These are phyloP conservation scores for Rickenella mellea DNA, from an alignment of 768 basidiomycete species.

Conservation along the genomic window DNA sequence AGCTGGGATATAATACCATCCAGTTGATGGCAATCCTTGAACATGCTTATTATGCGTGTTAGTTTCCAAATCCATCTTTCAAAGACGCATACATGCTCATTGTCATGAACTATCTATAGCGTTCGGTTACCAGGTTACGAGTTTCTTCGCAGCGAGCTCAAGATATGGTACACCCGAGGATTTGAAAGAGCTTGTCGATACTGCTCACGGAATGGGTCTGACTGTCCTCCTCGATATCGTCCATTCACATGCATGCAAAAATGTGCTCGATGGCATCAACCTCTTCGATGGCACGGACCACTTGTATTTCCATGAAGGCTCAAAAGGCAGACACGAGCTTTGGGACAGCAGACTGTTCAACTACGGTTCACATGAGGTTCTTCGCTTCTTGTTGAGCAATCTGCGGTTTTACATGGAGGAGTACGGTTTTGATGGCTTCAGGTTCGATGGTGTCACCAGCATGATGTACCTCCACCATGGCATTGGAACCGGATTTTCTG, in stretches of 20 bases:
- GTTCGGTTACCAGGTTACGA: conserved; percentile 97
- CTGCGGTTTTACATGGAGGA: conserved; percentile 93
- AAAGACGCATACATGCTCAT: conserved; percentile 1
- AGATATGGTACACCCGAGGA: conserved; percentile 96
- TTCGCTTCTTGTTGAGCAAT: conserved; percentile 92
- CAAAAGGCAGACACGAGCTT: conserved; percentile 84
- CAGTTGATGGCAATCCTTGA: conserved; percentile 99
- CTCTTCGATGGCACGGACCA: conserved; percentile 97
- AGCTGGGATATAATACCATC: conserved; percentile 91
- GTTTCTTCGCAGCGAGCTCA: conserved; percentile 93
- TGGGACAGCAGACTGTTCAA: conserved; percentile 99
- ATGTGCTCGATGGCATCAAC: conserved; percentile 91
- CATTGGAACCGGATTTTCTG: conserved; percentile 95
- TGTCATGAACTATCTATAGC: conserved; percentile 36
- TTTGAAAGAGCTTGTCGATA: conserved; percentile 89
- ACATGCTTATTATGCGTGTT: conserved; percentile 96
- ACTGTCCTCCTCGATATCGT: conserved; percentile 94
- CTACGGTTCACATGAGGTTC: conserved; percentile 88
- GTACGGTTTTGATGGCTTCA: conserved; percentile 93
- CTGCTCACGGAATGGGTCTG: conserved; percentile 87
- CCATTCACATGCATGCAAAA: conserved; percentile 98
- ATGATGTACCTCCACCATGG: conserved; percentile 99
- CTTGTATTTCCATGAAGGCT: conserved; percentile 92
- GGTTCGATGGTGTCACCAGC: conserved; percentile 97
- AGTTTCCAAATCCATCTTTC: conserved; percentile 19